phyloP scores from a whole-genome alignment of 1,284 basidiomycete species.

The Pseudozyma hubeiensis region DNA sequence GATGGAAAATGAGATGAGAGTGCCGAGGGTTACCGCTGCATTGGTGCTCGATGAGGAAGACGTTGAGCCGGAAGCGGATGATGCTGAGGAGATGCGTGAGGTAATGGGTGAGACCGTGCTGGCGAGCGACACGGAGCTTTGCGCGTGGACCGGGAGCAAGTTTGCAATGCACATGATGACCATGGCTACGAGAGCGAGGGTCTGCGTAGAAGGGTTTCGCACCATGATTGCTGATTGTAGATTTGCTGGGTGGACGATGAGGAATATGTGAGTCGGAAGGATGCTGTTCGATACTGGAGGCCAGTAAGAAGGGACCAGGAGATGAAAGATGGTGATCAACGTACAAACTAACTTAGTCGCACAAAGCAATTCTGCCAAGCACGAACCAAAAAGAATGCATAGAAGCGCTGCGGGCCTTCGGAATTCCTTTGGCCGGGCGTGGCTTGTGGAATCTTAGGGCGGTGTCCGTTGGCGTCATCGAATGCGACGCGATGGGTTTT shows the following conservation, averaged over 20 bases:
- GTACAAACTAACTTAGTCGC: no score
- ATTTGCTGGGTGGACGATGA: neutral
- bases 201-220: neutral
- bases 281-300: no score
- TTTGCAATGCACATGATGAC: constrained; percentile 16
- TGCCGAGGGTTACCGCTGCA: constrained; percentile 36
- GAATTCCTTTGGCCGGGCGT: no score
- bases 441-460: no score
- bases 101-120: constrained; percentile 7
- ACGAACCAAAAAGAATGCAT: no score
- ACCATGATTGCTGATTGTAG: constrained; percentile 1
- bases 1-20: constrained; percentile 31
- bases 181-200: neutral
- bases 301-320: no score
- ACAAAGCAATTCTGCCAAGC: no score
- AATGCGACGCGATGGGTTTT: no score
- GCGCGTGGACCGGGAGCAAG: constrained; percentile 2
- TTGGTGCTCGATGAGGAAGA: constrained; percentile 22
- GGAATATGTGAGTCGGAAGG: no score
- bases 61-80: constrained; percentile 6
- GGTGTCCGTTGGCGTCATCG: no score
- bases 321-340: no score
- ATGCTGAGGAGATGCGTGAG: neutral
- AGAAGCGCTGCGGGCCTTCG: no score
- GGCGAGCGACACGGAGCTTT: constrained; percentile 2